These are phyloP conservation scores for Laguncularia racemosa DNA, from an alignment of 345 rosid species.

Conservation along the genomic window DNA sequence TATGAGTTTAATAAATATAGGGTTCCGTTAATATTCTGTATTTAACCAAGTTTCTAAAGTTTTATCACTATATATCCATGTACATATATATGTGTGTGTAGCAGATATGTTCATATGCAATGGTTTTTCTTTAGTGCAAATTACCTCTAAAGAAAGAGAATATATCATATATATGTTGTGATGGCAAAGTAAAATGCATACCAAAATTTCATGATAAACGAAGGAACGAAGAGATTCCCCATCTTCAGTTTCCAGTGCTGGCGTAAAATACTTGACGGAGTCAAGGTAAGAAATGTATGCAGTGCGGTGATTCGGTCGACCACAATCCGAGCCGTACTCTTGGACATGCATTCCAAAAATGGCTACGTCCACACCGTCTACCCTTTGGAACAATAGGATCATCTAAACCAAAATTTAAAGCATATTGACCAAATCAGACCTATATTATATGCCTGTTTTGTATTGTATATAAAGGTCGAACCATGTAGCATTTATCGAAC, in stretches of 20 bases:
- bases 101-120: too few relatives aligned
- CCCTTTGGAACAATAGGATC: slow-evolving; percentile 84
- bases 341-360: slow-evolving; percentile 91
- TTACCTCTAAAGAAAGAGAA: too few relatives aligned
- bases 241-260: slow-evolving; percentile 62
- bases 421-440: neutral
- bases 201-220: slow-evolving; percentile 69
- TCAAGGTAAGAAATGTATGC: slow-evolving; percentile 91
- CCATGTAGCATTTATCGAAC: neutral
- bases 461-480: slow-evolving; percentile 1
- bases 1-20: too few relatives aligned
- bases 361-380: slow-evolving; percentile 94
- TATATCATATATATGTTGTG: too few relatives aligned
- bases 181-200: too few relatives aligned
- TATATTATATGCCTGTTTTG: neutral
- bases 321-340: slow-evolving; percentile 86
- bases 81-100: too few relatives aligned
- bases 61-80: too few relatives aligned
- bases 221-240: slow-evolving; percentile 95
- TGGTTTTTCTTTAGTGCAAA: too few relatives aligned
- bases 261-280: slow-evolving; percentile 92
- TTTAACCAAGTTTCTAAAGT: too few relatives aligned
- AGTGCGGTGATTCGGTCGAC: slow-evolving; percentile 81
- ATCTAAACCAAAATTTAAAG: slow-evolving; percentile 37
- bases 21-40: too few relatives aligned